Evolutionary conservation across 2,329 filamentous ascomycete species (phyloP).

Genomic region (Lecanicillium sp.): DNA sequence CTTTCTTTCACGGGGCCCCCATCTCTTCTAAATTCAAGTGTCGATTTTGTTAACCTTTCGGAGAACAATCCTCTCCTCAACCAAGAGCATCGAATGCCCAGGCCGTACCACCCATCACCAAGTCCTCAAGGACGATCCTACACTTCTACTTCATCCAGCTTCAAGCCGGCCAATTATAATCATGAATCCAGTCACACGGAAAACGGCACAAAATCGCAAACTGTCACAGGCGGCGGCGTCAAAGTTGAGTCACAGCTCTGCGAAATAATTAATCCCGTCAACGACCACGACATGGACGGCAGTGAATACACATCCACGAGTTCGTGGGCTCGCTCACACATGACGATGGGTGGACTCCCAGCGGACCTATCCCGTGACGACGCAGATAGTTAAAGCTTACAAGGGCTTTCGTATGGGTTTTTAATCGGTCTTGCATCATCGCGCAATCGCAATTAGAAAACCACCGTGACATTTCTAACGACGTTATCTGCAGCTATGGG

Average conservation of each 20-base stretch:
- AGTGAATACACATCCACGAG: conserved; percentile 1
- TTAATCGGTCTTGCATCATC: no score
- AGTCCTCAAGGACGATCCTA: conserved; percentile 5
- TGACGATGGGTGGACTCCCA: background rate
- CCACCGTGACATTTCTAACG: no score
- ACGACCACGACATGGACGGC: conserved; percentile 1
- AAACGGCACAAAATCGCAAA: conserved; percentile 9
- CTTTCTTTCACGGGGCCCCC: conserved; percentile 3
- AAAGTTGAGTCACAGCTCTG: conserved; percentile 20
- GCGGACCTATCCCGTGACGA: background rate
- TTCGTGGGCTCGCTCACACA: conserved; percentile 1
- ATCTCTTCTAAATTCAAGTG: conserved; percentile 7
- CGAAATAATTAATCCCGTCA: conserved; percentile 12
- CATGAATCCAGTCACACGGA: conserved; percentile 12
- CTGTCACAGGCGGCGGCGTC: conserved; percentile 9
- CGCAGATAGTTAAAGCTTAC: background rate
- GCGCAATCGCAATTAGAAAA: no score
- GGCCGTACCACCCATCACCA: conserved; percentile 14
- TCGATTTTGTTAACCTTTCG: conserved; percentile 2
- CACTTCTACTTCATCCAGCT: conserved; percentile 18
- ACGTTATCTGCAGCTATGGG: no score
- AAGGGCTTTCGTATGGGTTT: no score
- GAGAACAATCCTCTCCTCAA: conserved; percentile 7
- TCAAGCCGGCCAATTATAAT: conserved; percentile 21
- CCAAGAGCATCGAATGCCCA: conserved; percentile 13